These are phyloP conservation scores for Delphinella strobiligena DNA, from an alignment of 2,329 filamentous ascomycete species.

Conservation along the genomic window DNA sequence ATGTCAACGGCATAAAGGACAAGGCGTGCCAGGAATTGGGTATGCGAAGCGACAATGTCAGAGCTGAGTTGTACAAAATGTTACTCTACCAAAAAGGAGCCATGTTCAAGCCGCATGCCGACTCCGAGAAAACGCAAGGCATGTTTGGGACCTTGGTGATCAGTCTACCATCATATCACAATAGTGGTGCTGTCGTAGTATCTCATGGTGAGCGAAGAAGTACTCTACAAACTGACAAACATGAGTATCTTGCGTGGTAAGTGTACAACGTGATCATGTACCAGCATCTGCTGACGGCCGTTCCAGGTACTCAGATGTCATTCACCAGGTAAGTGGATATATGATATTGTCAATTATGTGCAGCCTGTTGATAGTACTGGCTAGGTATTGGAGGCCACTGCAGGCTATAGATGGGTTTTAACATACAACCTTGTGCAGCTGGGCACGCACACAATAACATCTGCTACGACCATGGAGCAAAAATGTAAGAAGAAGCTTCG, in stretches of 20 bases:
- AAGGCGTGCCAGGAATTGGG: conserved; percentile 10
- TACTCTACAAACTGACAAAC: conserved; percentile 20
- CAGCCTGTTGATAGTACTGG: background rate
- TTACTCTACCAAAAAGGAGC: conserved; percentile 14
- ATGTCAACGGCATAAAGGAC: conserved; percentile 11
- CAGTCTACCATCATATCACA: conserved; percentile 12
- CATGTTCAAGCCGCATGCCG: conserved; percentile 14
- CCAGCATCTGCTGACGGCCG: background rate
- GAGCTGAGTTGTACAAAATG: conserved; percentile 14
- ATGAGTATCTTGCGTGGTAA: conserved; percentile 21
- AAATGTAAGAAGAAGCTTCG: background rate
- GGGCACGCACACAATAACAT: too few relatives aligned
- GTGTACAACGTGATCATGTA: conserved; percentile 8
- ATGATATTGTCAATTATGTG: background rate
- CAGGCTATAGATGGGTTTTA: conserved; percentile 39
- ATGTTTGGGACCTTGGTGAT: conserved; percentile 17
- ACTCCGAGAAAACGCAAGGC: conserved; percentile 11
- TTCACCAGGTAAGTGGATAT: conserved; percentile 31
- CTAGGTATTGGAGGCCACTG: conserved; percentile 25
- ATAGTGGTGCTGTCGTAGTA: conserved; percentile 12
- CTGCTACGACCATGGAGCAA: too few relatives aligned
- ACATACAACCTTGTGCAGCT: conserved; percentile 40
- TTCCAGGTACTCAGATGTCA: conserved; percentile 41
- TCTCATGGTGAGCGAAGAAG: conserved; percentile 6
- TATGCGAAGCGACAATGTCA: conserved; percentile 4